Evolutionary conservation across 768 basidiomycete genomes (phyloP).

Genomic region (Russula olivacea): DNA sequence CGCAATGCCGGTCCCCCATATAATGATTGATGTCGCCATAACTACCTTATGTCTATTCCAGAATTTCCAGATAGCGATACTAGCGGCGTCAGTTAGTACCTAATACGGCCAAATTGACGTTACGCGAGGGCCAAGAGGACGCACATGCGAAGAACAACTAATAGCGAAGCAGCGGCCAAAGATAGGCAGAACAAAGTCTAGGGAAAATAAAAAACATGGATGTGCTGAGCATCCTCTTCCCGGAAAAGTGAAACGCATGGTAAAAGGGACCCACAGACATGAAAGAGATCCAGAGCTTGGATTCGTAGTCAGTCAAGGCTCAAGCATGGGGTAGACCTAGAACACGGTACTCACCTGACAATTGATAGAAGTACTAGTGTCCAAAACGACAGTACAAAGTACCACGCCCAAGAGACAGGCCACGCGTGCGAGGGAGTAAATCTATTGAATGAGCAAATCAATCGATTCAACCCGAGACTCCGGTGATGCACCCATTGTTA

Average conservation of each 20-base stretch:
- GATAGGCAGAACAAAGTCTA: neutral
- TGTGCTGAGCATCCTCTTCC: neutral
- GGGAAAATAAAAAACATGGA: neutral
- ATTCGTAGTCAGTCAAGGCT: neutral
- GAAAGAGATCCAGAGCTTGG: neutral
- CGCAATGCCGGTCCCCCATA: neutral
- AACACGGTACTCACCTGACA: neutral
- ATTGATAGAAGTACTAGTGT: neutral
- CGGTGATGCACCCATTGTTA: neutral
- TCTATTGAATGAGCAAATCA: neutral
- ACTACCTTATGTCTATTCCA: neutral
- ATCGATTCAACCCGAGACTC: neutral
- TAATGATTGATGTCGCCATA: neutral
- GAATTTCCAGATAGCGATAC: slow-evolving; percentile 14
- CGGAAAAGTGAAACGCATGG: too few relatives aligned
- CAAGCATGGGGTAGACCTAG: neutral
- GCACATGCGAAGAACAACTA: slow-evolving; percentile 14
- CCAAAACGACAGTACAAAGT: neutral
- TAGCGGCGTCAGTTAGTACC: neutral
- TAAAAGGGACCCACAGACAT: neutral
- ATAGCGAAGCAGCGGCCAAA: neutral
- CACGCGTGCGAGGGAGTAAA: neutral
- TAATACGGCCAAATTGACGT: neutral
- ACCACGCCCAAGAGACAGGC: neutral
- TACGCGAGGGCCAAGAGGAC: neutral